phyloP scores from a whole-genome alignment of 768 basidiomycete genomes.

The Tricholoma matsutake region DNA sequence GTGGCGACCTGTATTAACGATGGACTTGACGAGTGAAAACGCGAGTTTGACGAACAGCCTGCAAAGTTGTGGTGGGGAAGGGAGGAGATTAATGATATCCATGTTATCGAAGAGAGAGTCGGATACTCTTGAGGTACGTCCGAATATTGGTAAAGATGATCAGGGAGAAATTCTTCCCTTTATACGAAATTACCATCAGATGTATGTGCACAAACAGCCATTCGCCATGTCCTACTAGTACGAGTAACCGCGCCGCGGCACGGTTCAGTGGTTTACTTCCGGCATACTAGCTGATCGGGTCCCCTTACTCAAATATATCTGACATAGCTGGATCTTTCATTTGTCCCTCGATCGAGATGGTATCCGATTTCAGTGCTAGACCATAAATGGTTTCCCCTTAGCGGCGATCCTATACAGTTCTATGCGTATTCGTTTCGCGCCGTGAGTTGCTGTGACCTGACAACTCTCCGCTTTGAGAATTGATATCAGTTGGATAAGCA shows the following conservation, averaged over 20 bases:
- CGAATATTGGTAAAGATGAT: neutral
- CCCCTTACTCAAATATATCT: constrained; percentile 20
- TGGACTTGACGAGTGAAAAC: constrained; percentile 44
- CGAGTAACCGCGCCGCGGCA: neutral
- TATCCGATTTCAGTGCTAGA: constrained; percentile 10
- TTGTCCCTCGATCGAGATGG: constrained; percentile 18
- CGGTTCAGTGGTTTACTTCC: constrained; percentile 18
- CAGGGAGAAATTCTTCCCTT: neutral
- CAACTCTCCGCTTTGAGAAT: constrained; percentile 3
- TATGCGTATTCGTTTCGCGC: constrained; percentile 3
- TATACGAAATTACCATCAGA: constrained; percentile 14
- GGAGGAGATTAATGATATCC: constrained; percentile 45
- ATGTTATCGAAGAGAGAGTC: constrained; percentile 19
- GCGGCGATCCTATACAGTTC: constrained; percentile 13
- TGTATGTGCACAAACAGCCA: constrained; percentile 13
- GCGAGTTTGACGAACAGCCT: constrained; percentile 46
- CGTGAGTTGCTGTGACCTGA: constrained; percentile 8
- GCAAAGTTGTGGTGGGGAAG: constrained; percentile 51
- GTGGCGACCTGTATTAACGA: constrained; percentile 31
- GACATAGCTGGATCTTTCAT: constrained; percentile 28
- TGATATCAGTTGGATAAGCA: neutral
- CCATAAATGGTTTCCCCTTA: constrained; percentile 10
- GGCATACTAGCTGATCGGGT: constrained; percentile 20
- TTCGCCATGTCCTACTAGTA: constrained; percentile 7
- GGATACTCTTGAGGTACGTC: neutral